A percentile compares a stretch with the other conserved stretches of the same genome.
phyloP scores from a whole-genome alignment of 148 eudicot genomes.

The Limonium bicolor region DNA sequence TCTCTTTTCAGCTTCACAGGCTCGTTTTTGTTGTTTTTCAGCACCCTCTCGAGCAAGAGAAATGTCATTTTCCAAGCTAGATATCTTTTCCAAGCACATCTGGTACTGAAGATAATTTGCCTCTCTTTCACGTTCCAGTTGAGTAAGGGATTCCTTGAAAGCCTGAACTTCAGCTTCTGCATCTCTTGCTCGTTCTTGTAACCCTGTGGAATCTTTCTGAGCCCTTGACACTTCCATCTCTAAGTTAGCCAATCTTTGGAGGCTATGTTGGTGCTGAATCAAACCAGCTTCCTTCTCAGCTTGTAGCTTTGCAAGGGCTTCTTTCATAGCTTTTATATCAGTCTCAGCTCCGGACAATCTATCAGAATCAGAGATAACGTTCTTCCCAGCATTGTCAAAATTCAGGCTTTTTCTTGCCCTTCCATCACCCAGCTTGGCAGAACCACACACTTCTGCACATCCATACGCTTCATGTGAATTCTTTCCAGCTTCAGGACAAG shows the following conservation, averaged over 20 bases:
- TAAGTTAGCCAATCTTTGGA: conserved; percentile 49
- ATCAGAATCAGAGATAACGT: conserved; percentile 27
- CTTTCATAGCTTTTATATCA: conserved; percentile 60
- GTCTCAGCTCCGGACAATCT: conserved; percentile 39
- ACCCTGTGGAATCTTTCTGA: conserved; percentile 42
- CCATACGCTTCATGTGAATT: conserved; percentile 29
- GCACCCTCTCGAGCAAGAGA: conserved; percentile 35
- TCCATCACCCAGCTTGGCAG: conserved; percentile 35
- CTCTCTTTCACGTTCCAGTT: conserved; percentile 70
- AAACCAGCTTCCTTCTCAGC: conserved; percentile 68
- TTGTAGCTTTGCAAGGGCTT: conserved; percentile 59
- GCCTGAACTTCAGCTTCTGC: conserved; percentile 58
- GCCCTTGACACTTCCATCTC: conserved; percentile 46
- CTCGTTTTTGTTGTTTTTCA: conserved; percentile 26
- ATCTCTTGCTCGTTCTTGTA: conserved; percentile 49
- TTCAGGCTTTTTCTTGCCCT: conserved; percentile 5
- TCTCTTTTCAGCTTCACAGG: conserved; percentile 43
- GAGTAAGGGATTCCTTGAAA: conserved; percentile 45
- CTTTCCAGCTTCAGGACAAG: conserved; percentile 13
- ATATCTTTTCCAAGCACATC: conserved; percentile 43
- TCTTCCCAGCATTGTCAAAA: no score
- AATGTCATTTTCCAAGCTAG: conserved; percentile 33
- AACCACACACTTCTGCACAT: conserved; percentile 56
- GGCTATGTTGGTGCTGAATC: conserved; percentile 40
- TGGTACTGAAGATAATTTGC: conserved; percentile 50